Evolutionary conservation across 169 alveolate species (phyloP).

Genomic region (Theileria luwenshuni): DNA sequence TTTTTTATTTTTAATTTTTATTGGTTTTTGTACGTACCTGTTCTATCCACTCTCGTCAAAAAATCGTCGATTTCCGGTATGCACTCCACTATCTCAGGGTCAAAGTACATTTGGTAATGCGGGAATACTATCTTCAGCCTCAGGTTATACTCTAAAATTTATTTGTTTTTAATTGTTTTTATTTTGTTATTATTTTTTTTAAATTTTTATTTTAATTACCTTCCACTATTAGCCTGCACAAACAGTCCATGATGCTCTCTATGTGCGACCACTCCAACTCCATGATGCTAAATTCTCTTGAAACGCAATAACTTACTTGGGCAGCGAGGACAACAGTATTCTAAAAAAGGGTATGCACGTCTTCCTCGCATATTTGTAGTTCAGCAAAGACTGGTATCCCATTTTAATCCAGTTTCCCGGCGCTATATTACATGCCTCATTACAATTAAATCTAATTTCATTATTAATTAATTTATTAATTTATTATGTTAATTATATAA

Average conservation of each 20-base stretch:
- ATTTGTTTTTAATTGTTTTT: too few species aligned
- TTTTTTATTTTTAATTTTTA: background rate
- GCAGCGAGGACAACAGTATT: conserved; percentile 56
- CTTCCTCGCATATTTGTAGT: conserved; percentile 73
- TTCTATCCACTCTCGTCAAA: conserved; percentile 1
- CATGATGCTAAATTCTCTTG: conserved; percentile 20
- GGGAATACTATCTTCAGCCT: conserved; percentile 28
- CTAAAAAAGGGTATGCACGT: conserved; percentile 78
- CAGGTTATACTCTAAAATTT: conserved; percentile 32
- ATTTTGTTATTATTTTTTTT: too few species aligned
- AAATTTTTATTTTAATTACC: too few species aligned
- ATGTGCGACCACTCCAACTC: conserved; percentile 38
- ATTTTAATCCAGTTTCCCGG: conserved; percentile 85
- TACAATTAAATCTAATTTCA: conserved; percentile 82
- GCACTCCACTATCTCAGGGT: conserved; percentile 4
- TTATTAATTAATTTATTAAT: too few species aligned
- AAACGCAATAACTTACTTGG: background rate
- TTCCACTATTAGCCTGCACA: conserved; percentile 21
- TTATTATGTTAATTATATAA: too few species aligned
- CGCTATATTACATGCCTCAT: conserved; percentile 95
- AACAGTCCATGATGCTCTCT: conserved; percentile 24
- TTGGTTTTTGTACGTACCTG: background rate
- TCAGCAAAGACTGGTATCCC: conserved; percentile 74
- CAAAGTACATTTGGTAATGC: conserved; percentile 55
- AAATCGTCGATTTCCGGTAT: conserved; percentile 11